phyloP scores from a whole-genome alignment of 202 grass and related monocot genomes.

The Zoysia matrella region DNA sequence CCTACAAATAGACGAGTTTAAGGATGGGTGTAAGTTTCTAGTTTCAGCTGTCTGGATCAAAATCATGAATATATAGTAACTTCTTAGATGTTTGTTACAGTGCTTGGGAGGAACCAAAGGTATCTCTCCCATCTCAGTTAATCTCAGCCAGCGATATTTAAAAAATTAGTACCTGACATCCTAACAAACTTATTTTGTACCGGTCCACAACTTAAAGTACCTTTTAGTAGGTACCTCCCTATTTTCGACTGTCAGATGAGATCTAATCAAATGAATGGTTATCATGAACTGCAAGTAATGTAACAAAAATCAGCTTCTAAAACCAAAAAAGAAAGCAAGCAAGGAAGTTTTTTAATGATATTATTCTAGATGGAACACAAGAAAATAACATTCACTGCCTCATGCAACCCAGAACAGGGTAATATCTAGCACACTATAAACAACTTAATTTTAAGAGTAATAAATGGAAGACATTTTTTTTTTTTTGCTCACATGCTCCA shows the following conservation, averaged over 20 bases:
- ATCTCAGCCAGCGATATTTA: too few relatives aligned
- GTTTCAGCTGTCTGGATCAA: constrained; percentile 1
- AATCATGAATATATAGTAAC: background rate
- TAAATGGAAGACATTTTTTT: background rate
- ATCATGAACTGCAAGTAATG: too few relatives aligned
- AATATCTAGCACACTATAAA: constrained; percentile 15
- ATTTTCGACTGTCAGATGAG: too few relatives aligned
- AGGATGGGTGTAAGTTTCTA: background rate
- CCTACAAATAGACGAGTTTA: constrained; percentile 53
- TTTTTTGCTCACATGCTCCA: background rate
- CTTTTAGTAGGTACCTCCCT: too few relatives aligned
- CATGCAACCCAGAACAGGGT: constrained; percentile 13
- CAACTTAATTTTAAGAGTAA: background rate
- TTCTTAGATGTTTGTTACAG: background rate
- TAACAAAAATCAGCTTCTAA: too few relatives aligned
- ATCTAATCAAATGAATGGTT: too few relatives aligned
- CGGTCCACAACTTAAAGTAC: too few relatives aligned
- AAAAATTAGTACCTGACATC: too few relatives aligned
- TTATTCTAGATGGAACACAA: constrained; percentile 11
- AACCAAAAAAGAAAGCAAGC: too few relatives aligned
- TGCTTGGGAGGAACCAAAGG: too few relatives aligned
- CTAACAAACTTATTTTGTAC: too few relatives aligned
- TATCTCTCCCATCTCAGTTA: too few relatives aligned
- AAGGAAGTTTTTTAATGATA: constrained; percentile 2
- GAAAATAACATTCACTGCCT: constrained; percentile 10